Base-by-base conservation (phyloP, 306 rosid species). In the Lathyrus tuberosus region DNA sequence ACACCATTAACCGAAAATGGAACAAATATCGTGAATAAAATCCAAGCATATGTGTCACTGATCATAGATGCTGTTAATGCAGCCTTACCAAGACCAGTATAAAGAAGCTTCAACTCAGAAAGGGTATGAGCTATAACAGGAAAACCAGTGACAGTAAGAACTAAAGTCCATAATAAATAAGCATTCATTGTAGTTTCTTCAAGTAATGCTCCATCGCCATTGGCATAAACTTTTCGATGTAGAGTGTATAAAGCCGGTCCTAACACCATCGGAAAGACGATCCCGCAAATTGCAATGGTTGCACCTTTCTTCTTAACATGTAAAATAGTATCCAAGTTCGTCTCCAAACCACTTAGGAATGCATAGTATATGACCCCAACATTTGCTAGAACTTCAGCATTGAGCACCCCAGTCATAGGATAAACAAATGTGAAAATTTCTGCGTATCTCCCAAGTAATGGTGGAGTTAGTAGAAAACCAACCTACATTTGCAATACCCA, bases 141-240 rank as follows among this genome's bases (percentile, higher is more conserved):
- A 68, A 84, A 84, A 56, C 84, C 80, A 0, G 88, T 84, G 43
- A 81, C 51, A 0, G 78, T 59, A 44, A 84, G 73, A 22, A 78
- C 72, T 11, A 76, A 7, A 14, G 73, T 30, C 80, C 83, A 81
- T 17, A 84, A 0, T 42, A 84, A 0, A 49, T 20, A 52, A 15
- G 78, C 73, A 56, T 11, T 48, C 1, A 1, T 1, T 30, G 65
- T 8, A 6, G 5, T 2, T 2, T 35, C n/a, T 17, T 75, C 76
- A 31, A 38, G 48, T 15, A 0, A 0, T 2, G 0, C 0, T 37
- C 0, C 3, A 5, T 5, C 2, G 0, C 0, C 9, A 2, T 0
- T 6, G 9, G 0, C 11, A 33, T 22, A 71, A 35, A 7, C 0
- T 24, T 22, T 67, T 70, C 71, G 20, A 20, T 43, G 68, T 3